phyloP scores from a whole-genome alignment of 495 filamentous ascomycete genomes.

The Penicillium dipodomyicola region DNA sequence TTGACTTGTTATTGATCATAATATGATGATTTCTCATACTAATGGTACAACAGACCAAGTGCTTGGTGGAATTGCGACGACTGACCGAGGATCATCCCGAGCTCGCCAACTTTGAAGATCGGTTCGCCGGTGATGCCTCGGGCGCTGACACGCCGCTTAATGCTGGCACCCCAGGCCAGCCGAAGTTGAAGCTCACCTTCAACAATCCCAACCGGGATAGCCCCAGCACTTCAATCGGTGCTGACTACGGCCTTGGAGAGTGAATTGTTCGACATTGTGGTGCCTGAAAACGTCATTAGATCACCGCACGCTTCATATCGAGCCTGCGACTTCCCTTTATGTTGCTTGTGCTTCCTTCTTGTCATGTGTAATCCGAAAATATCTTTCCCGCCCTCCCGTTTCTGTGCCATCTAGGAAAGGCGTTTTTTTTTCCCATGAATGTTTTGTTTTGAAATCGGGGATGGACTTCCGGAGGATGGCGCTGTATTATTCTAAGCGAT shows the following conservation, averaged over 20 bases:
- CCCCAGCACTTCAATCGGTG: constrained; percentile 28
- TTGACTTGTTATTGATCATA: neutral
- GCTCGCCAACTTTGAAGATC: constrained; percentile 67
- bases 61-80: constrained; percentile 63
- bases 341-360: constrained; percentile 13
- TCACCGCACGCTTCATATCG: constrained; percentile 8
- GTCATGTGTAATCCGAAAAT: constrained; percentile 21
- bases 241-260: constrained; percentile 36
- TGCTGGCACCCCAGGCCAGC: constrained; percentile 49
- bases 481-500: constrained; percentile 21
- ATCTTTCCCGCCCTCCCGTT: neutral
- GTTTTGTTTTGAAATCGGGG: constrained; percentile 12
- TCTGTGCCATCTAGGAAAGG: constrained; percentile 16
- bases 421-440: constrained; percentile 14
- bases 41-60: constrained; percentile 55
- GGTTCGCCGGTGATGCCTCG: constrained; percentile 55
- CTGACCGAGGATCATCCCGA: constrained; percentile 70
- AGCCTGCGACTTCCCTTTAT: constrained; percentile 12
- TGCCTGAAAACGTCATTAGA: neutral
- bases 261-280: constrained; percentile 18
- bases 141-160: constrained; percentile 70
- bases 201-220: constrained; percentile 46
- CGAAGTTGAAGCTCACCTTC: constrained; percentile 58
- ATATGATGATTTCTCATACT: constrained; percentile 22
- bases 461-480: constrained; percentile 11